phyloP scores from a whole-genome alignment of 1,139 yeast species.

The Hansenula lynferdii region DNA sequence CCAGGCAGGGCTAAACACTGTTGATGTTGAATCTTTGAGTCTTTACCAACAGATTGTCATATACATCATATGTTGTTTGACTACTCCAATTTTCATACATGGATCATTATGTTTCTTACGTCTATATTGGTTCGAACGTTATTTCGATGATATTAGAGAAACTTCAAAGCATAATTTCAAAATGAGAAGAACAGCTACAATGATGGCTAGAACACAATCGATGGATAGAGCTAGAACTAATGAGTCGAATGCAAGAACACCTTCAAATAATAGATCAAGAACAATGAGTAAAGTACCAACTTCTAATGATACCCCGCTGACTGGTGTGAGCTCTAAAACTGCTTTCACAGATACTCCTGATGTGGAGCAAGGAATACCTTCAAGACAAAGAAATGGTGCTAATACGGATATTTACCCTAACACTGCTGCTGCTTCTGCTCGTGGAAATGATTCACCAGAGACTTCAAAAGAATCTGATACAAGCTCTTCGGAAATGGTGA shows the following conservation, averaged over 20 bases:
- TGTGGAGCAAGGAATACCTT: no score
- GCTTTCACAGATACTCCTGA: background rate
- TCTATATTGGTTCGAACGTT: conserved; percentile 83
- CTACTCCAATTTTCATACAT: conserved; percentile 90
- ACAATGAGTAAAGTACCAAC: background rate
- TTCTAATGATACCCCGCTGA: background rate
- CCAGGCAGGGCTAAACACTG: conserved; percentile 88
- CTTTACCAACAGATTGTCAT: conserved; percentile 76
- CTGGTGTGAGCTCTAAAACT: background rate
- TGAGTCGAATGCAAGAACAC: conserved; percentile 7
- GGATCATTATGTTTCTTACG: conserved; percentile 75
- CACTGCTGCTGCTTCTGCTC: no score
- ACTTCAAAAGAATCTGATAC: conserved; percentile 1
- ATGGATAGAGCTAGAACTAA: conserved; percentile 16
- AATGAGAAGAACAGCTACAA: conserved; percentile 76
- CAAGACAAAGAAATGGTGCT: no score
- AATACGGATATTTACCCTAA: no score
- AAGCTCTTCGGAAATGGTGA: conserved; percentile 10
- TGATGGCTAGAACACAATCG: conserved; percentile 46
- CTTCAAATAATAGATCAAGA: background rate
- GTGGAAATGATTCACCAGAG: conserved; percentile 1
- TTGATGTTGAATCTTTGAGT: conserved; percentile 54
- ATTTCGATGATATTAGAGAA: conserved; percentile 76
- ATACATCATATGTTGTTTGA: conserved; percentile 53
- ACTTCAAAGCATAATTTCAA: conserved; percentile 69